Percentiles rank a stretch among this genome's conserved stretches.
phyloP scores from a whole-genome alignment of 495 filamentous ascomycete species.

The Jackrogersella minutella region DNA sequence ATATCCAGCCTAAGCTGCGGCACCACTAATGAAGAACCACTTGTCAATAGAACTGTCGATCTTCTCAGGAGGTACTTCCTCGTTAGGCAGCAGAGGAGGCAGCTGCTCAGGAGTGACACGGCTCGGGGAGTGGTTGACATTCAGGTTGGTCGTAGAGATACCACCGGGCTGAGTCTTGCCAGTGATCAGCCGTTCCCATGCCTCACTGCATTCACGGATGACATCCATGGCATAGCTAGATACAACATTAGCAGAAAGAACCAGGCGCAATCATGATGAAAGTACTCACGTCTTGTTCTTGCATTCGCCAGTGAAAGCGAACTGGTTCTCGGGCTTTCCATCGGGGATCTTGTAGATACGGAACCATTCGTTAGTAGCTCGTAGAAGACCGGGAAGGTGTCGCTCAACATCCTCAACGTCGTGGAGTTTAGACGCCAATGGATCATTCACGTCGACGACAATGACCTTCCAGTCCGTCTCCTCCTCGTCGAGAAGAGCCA shows the following conservation, averaged over 20 bases:
- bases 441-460: slow-evolving; percentile 98
- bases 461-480: slow-evolving; percentile 99
- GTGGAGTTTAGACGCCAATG: slow-evolving; percentile 93
- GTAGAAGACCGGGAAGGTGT: slow-evolving; percentile 93
- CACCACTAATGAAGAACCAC: slow-evolving; percentile 99
- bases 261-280: background rate
- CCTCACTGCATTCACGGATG: slow-evolving; percentile 92
- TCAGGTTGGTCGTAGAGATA: slow-evolving; percentile 82
- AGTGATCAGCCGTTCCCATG: slow-evolving; percentile 94
- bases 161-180: slow-evolving; percentile 81
- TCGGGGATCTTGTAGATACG: slow-evolving; percentile 99
- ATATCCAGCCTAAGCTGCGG: slow-evolving; percentile 72
- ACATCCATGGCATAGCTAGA: slow-evolving; percentile 88
- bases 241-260: slow-evolving; percentile 38
- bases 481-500: slow-evolving; percentile 98
- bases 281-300: slow-evolving; percentile 91
- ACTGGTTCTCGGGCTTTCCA: slow-evolving; percentile 99
- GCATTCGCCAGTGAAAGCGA: slow-evolving; percentile 99
- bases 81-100: slow-evolving; percentile 73
- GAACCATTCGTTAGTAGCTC: slow-evolving; percentile 99
- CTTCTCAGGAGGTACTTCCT: slow-evolving; percentile 83
- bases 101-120: slow-evolving; percentile 70
- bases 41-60: slow-evolving; percentile 98
- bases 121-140: slow-evolving; percentile 72
- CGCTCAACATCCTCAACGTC: slow-evolving; percentile 99